Conservation (phyloP, 192 early-diverging fungal species). For the Glomus cerebriforme region DNA sequence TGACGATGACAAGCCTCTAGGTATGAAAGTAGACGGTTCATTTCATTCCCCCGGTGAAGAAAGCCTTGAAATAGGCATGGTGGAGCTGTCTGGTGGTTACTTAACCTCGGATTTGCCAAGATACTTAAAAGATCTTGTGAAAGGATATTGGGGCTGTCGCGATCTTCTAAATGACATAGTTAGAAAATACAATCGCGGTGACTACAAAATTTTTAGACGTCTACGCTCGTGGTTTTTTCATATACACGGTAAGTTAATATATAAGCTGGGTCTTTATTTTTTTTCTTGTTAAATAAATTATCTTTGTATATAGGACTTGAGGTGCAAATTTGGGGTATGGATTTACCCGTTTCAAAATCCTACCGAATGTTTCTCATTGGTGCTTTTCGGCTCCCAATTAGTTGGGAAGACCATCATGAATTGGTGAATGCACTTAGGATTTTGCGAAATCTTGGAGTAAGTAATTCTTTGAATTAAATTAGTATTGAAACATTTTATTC, state of each 20-base stretch:
- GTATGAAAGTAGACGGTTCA: background rate
- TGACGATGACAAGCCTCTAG: conserved; percentile 18
- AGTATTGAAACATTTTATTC: background rate
- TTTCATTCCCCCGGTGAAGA: background rate
- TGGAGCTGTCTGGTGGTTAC: background rate
- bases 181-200: background rate
- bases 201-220: conserved; percentile 13
- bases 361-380: conserved; percentile 24
- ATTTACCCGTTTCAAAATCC: background rate
- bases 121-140: conserved; percentile 20
- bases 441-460: conserved; percentile 9
- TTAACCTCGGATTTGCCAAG: background rate
- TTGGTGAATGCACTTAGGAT: background rate
- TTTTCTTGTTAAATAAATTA: conserved; percentile 1
- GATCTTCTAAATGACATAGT: conserved; percentile 14
- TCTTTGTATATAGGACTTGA: conserved; percentile 11
- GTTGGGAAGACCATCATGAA: conserved; percentile 18
- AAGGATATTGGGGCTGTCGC: background rate
- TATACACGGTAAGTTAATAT: conserved; percentile 14
- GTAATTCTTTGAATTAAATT: background rate
- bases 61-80: background rate
- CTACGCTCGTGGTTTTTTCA: conserved; percentile 5
- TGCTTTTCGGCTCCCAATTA: background rate
- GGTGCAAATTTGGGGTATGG: conserved; percentile 19
- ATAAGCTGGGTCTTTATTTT: background rate